Evolutionary conservation across 2,329 filamentous ascomycete species (phyloP), one percentile per base, ranked within the genome.

Genomic region (Verticillium nonalfalfae): DNA sequence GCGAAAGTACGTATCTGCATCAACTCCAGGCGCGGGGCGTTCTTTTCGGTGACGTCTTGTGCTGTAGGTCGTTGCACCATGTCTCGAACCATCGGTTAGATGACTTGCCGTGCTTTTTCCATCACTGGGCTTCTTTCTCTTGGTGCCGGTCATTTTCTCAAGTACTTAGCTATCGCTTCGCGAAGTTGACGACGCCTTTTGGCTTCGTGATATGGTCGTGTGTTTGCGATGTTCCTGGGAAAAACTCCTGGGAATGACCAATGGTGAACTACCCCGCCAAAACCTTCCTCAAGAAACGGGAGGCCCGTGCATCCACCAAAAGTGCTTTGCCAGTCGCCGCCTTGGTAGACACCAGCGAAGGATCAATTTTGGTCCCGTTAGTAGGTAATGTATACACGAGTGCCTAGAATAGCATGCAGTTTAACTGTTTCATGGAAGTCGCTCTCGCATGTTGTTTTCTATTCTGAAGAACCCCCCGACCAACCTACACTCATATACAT

Each of bases 1-100:
- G 9, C 72, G 71, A 40, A 62, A 68, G 50, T 67, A 64, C 1
- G 40, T 34, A 21, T 68, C 66, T 11, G 64, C 66, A 1, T 61
- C 56, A 1, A 36, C 34, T 1, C 64, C 61, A 3, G 64, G 63
- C 31, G 59, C 26, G 11, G 5, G 54, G n/a, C 45, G 18, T 18
- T 21, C 6, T 10, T 21, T 31, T 1, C 7, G 11, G 45, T 10
- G 21, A 21, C 21, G 45, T 9, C 1, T 11, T 9, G n/a, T 9
- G 7, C 9, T 5, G 45, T 45, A n/a, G 7, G n/a, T 7, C 18
- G n/a, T 3, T 5, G 18, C n/a, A 9, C 13, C n/a, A 9, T 18
- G 45, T 18, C 2, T 52, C 11, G 45, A 11, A 9, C 7, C 18
- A 4, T 52, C 45, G 45, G 2, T 11, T 21, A 7, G 45, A 52